Percentiles rank a stretch among this genome's conserved stretches.
Evolutionary conservation across 139 green algal species (phyloP).

Genomic region (Haematococcus lacustris): DNA sequence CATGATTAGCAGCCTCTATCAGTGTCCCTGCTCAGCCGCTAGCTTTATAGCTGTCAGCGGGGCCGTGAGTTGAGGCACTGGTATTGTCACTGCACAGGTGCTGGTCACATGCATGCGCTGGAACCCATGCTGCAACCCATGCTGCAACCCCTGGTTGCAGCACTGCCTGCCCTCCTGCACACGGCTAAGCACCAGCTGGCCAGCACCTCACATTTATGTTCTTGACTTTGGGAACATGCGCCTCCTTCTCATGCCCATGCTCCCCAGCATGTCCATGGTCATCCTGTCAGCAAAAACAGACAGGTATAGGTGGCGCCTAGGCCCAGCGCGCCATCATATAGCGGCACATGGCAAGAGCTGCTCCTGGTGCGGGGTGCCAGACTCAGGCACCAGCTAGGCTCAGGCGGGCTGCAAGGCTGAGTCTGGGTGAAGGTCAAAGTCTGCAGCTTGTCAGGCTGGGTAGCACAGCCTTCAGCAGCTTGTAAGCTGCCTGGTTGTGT

Average conservation of each 20-base stretch:
- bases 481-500: background rate
- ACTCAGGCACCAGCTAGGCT: too few species aligned
- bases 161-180: too few species aligned
- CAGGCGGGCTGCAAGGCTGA: background rate
- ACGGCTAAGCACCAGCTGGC: too few species aligned
- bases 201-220: constrained; percentile 70
- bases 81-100: background rate
- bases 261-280: constrained; percentile 37
- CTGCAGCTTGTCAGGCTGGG: background rate
- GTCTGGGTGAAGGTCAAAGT: background rate
- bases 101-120: background rate
- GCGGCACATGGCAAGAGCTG: too few species aligned
- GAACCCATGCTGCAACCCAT: background rate
- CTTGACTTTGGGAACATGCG: constrained; percentile 93
- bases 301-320: background rate
- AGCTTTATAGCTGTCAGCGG: background rate
- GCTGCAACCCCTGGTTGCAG: background rate
- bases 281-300: constrained; percentile 16
- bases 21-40: too few species aligned
- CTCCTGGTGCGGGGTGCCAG: too few species aligned
- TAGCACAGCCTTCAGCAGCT: background rate
- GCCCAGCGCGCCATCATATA: background rate
- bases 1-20: too few species aligned
- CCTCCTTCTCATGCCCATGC: constrained; percentile 73
- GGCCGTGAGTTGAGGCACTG: background rate